Evolutionary conservation across 805 yeast genomes (phyloP).

Genomic region (Ogataea dorogensis): DNA sequence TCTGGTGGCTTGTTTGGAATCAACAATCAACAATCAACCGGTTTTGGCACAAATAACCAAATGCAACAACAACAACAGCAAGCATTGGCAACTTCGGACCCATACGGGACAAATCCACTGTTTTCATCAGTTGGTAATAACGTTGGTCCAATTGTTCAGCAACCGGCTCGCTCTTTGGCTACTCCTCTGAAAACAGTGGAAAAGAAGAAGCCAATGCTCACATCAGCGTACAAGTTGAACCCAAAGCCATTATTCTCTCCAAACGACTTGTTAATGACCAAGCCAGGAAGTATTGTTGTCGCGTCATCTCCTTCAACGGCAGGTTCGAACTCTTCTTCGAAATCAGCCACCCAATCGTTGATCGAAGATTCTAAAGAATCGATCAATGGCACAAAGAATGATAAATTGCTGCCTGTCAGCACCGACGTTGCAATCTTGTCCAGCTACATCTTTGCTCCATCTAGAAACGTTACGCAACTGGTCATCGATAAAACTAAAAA

Average conservation of each 20-base stretch:
- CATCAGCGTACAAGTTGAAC: constrained; percentile 59
- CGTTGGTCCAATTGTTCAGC: constrained; percentile 37
- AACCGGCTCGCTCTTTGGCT: constrained; percentile 50
- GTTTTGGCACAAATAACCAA: constrained; percentile 19
- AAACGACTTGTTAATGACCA: constrained; percentile 21
- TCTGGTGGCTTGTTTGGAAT: constrained; percentile 47
- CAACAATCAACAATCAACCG: constrained; percentile 15
- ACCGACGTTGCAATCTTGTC: constrained; percentile 69
- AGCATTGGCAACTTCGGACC: constrained; percentile 46
- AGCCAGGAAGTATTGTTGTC: constrained; percentile 26
- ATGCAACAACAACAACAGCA: constrained; percentile 31
- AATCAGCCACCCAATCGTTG: constrained; percentile 28
- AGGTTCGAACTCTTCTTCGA: constrained; percentile 19
- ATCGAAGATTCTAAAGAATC: constrained; percentile 20
- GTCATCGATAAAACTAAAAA: constrained; percentile 45
- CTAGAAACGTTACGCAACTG: constrained; percentile 50
- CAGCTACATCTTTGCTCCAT: constrained; percentile 70
- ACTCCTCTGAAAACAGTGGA: constrained; percentile 45
- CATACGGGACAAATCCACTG: constrained; percentile 78
- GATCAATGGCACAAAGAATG: constrained; percentile 9
- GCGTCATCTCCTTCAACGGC: constrained; percentile 22
- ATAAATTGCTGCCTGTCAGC: constrained; percentile 39
- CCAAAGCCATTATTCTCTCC: constrained; percentile 58
- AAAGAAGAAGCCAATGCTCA: constrained; percentile 60
- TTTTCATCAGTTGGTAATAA: constrained; percentile 43